Percentiles rank a stretch among this genome's conserved stretches.
Conservation (phyloP, 208 protist genomes). For the Trypanosoma boissoni region DNA sequence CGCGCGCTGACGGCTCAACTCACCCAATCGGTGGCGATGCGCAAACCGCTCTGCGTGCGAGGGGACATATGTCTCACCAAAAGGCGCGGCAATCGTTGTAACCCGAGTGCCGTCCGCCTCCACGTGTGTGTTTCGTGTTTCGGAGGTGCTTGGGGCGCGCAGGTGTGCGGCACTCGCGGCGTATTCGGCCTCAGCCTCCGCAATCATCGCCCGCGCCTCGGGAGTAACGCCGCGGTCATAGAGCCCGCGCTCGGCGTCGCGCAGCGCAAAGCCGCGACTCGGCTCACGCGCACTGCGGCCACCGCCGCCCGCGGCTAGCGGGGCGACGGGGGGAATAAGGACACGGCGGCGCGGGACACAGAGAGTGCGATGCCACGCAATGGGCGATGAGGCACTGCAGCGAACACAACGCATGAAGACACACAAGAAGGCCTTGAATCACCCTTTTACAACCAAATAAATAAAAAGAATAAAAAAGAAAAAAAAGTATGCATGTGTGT, state of each 20-base stretch:
- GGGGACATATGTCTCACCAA: constrained; percentile 66
- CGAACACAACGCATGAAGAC: not conserved
- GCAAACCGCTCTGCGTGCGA: constrained; percentile 59
- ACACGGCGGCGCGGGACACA: constrained; percentile 9
- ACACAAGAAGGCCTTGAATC: not conserved
- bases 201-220: constrained; percentile 50
- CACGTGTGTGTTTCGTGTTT: constrained; percentile 22
- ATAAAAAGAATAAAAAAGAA: constrained; percentile 12
- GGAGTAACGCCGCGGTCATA: constrained; percentile 70
- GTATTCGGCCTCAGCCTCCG: constrained; percentile 73
- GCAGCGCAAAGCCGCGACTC: constrained; percentile 41
- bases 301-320: constrained; percentile 18
- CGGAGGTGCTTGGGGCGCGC: constrained; percentile 30
- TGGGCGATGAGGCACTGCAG: no score
- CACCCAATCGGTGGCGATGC: constrained; percentile 42
- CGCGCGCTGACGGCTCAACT: constrained; percentile 44
- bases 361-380: no score
- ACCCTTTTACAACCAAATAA: no score
- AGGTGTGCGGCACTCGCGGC: constrained; percentile 46
- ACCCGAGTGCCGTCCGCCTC: constrained; percentile 31
- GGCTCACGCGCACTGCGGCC: not conserved
- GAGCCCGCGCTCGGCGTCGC: constrained; percentile 46
- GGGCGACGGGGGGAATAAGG: constrained; percentile 37
- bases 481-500: not conserved
- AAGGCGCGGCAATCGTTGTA: constrained; percentile 51